Evolutionary conservation across 768 basidiomycete species (phyloP), one percentile per base, ranked within the genome.

Genomic region (Boletus edulis): DNA sequence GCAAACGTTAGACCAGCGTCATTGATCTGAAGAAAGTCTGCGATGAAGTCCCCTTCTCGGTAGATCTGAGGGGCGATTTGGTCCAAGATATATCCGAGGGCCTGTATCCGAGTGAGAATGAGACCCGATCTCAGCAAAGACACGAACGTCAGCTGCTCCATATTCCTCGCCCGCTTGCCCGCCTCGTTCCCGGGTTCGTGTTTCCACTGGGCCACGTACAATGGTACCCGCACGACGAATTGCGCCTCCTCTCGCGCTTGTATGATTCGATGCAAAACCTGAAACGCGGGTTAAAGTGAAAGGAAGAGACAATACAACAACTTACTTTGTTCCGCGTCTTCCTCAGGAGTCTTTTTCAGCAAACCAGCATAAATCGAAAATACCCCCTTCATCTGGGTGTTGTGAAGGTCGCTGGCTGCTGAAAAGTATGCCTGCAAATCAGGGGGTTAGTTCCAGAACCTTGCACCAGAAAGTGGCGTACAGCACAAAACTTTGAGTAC

Each of bases 1-100:
- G 96, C 96, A 70, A 94, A 98, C 1, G 96, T 97, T 14, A 94
- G 79, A 17, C 85, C 85, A 20, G 85, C 81, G 57, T 95, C 89
- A 58, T 93, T 92, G 67, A 97, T 89, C 66, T 94, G 94, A 46
- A 98, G 75, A 72, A 98, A 98, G 63, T 94, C 90, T 10, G 87
- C 82, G 57, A 97, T 85, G 72, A 97, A 98, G 32, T 86, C 86
- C 62, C 89, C 85, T 73, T 98, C 95, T 12, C 80, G 81, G 56
- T 87, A 85, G n/a, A 97, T 80, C 52, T 85, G 78, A 5, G 83
- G 81, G 0, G 83, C 78, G 18, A 97, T 78, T 66, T 92, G 87
- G 49, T 89, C 86, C 11, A 98, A 73, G 18, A 90, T 80, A 51
- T 83, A 77, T 10, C 78, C 78, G 57, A 95, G 86, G 2, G 86